phyloP scores from a whole-genome alignment of 495 filamentous ascomycete species.

The Tetracladium setigerum region DNA sequence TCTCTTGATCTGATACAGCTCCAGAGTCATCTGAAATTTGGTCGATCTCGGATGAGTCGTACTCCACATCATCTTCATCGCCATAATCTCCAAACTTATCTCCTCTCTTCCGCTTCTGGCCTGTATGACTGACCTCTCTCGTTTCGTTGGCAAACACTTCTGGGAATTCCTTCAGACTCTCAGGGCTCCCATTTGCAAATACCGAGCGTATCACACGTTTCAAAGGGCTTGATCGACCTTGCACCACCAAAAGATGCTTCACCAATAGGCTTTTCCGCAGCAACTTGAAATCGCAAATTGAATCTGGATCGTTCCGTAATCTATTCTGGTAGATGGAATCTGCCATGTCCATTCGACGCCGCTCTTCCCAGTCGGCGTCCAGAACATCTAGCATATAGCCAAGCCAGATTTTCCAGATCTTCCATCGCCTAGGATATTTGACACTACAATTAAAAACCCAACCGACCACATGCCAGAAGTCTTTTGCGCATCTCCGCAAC shows the following conservation, averaged over 20 bases:
- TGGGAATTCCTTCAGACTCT: conserved; percentile 30
- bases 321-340: conserved; percentile 1
- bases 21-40: conserved; percentile 24
- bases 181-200: conserved; percentile 31
- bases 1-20: conserved; percentile 6
- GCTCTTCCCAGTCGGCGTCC: conserved; percentile 64
- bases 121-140: conserved; percentile 20
- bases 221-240: conserved; percentile 22
- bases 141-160: conserved; percentile 44
- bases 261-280: conserved; percentile 19
- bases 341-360: conserved; percentile 31
- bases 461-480: conserved; percentile 85
- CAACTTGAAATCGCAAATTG: conserved; percentile 3
- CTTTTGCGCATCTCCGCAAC: conserved; percentile 63
- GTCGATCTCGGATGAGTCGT: conserved; percentile 12
- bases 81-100: conserved; percentile 31
- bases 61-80: conserved; percentile 11
- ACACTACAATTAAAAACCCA: conserved; percentile 93
- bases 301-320: neutral
- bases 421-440: conserved; percentile 62
- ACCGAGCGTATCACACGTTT: conserved; percentile 36
- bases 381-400: conserved; percentile 71
- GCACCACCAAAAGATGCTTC: conserved; percentile 12
- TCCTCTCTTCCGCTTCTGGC: conserved; percentile 46
- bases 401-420: conserved; percentile 75